Conservation (phyloP, 1,284 basidiomycete genomes). For the Cerrena zonata region DNA sequence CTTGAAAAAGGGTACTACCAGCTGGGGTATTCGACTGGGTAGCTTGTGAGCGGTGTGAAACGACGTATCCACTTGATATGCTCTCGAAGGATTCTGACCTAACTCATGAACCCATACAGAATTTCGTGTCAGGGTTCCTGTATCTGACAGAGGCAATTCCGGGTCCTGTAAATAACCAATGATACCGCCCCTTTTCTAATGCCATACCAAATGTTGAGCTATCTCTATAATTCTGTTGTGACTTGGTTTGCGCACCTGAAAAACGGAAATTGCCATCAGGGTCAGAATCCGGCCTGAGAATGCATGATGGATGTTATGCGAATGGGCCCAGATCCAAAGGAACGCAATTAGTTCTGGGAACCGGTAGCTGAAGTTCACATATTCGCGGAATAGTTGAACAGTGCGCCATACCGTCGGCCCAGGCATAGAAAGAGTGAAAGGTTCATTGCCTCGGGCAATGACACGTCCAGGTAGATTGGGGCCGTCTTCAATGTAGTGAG, state of each 20-base stretch:
- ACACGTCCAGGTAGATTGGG: neutral
- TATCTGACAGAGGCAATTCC: too few relatives aligned
- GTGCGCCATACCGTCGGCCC: slow-evolving; percentile 6
- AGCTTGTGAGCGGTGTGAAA: too few relatives aligned
- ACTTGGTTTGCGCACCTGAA: slow-evolving; percentile 12
- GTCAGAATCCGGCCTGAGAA: slow-evolving; percentile 8
- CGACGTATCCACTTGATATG: slow-evolving; percentile 1
- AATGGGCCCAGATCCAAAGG: slow-evolving; percentile 6
- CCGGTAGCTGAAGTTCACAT: neutral
- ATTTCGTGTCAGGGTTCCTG: neutral
- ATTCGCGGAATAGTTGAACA: slow-evolving; percentile 6
- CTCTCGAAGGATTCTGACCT: neutral
- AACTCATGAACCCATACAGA: neutral
- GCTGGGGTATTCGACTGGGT: too few relatives aligned
- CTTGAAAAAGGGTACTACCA: too few relatives aligned
- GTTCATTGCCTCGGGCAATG: neutral
- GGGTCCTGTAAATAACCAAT: too few relatives aligned
- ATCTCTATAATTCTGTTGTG: too few relatives aligned
- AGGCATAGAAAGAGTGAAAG: slow-evolving; percentile 7
- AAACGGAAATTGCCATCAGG: slow-evolving; percentile 5
- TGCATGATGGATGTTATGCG: neutral
- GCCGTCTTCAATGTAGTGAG: too few relatives aligned
- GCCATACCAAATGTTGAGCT: too few relatives aligned
- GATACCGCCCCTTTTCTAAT: too few relatives aligned
- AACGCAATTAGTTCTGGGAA: slow-evolving; percentile 2